Percentiles rank a stretch among this genome's conserved stretches.
Conservation (phyloP, 169 alveolate genomes). For the Neospora caninum region DNA sequence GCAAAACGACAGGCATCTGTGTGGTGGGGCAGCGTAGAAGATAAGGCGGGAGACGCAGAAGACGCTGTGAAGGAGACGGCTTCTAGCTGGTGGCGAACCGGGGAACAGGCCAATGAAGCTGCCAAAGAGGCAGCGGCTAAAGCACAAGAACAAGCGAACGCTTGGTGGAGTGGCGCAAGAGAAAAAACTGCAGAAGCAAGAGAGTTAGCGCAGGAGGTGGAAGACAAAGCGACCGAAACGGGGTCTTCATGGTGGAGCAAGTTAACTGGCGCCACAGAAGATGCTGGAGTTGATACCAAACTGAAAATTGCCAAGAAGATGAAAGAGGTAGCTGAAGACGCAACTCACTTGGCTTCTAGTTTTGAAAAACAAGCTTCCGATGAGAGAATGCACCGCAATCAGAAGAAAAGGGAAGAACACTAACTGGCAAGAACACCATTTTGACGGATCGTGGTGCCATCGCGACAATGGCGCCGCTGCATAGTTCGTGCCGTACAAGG, state of each 20-base stretch:
- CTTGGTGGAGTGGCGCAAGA: not conserved
- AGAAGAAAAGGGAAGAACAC: not conserved
- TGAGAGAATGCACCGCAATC: not conserved
- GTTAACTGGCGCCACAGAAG: not conserved
- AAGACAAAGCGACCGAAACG: not conserved
- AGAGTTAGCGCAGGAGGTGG: not conserved
- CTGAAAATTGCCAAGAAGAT: not conserved
- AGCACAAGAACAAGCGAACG: not conserved
- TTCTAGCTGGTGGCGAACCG: not conserved
- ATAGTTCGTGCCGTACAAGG: too few relatives aligned
- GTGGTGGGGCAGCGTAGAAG: not conserved
- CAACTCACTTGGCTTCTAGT: not conserved
- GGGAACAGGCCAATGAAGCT: not conserved
- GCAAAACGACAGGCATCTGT: not conserved
- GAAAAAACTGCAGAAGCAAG: not conserved
- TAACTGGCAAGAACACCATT: too few relatives aligned
- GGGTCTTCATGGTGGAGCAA: constrained; percentile 14
- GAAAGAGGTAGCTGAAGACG: not conserved
- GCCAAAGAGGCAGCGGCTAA: not conserved
- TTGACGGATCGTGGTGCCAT: too few relatives aligned
- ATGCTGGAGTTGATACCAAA: not conserved
- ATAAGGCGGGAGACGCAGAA: not conserved
- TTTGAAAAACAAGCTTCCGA: not conserved
- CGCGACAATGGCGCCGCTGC: too few relatives aligned
- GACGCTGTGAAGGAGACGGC: not conserved